These are phyloP conservation scores for Solanum hybrid DNA, from an alignment of 305 asterid species.

Conservation along the genomic window DNA sequence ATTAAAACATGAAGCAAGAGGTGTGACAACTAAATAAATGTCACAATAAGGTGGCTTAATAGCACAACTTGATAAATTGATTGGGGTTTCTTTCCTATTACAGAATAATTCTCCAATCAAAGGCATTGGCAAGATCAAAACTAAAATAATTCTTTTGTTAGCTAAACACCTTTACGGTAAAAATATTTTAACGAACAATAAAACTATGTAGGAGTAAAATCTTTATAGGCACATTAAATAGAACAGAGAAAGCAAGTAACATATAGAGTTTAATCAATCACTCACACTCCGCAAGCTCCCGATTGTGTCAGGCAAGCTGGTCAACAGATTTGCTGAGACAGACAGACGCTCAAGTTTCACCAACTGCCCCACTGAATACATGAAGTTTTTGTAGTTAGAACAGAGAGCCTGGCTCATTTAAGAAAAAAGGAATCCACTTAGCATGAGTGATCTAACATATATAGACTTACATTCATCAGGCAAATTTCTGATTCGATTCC, in stretches of 20 bases:
- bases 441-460: not conserved
- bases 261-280: constrained; percentile 3
- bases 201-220: not conserved
- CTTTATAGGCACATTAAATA: not conserved
- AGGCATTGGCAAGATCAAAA: not conserved
- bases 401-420: not conserved
- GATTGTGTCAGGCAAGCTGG: constrained; percentile 72
- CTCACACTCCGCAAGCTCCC: constrained; percentile 98
- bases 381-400: constrained; percentile 1
- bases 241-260: not conserved
- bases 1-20: not conserved
- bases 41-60: not conserved
- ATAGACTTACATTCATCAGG: constrained; percentile 82
- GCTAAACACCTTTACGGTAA: not conserved
- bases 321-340: constrained; percentile 54
- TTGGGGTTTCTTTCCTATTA: not conserved
- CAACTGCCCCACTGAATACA: constrained; percentile 84
- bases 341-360: constrained; percentile 90
- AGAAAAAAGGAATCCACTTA: not conserved
- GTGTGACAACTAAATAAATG: not conserved
- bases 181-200: not conserved
- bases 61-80: not conserved
- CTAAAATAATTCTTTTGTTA: not conserved
- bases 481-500: constrained; percentile 60
- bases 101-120: not conserved